Base-by-base conservation (phyloP, 2,329 filamentous ascomycete species). In the Alternaria sp. region DNA sequence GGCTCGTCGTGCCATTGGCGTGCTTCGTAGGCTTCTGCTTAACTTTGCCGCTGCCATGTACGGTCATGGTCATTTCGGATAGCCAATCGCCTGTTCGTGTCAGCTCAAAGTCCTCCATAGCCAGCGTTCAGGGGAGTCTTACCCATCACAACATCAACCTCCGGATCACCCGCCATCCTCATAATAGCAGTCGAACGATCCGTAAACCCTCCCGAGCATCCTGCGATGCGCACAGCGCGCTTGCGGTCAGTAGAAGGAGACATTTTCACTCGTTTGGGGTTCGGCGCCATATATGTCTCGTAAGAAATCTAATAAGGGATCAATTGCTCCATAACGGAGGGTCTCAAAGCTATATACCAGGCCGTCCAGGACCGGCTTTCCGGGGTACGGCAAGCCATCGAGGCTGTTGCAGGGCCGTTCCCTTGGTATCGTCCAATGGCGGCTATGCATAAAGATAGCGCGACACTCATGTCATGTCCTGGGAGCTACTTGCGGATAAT, bases 161-260 rank as follows among this genome's bases (percentile, higher is more conserved):
- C 70, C 15, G 71, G 70, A 50, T 75, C 72, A 37, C 70, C 65
- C 26, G 73, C 71, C 72, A 75, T 73, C 10, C 72, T 64, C 10
- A 60, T 68, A 61, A 82, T 79, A 25, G 79, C 79, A 66, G 74
- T 69, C 6, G 78, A 75, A 7, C 80, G 75, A 58, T 82, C 80
- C 21, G 78, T 79, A 37, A 79, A 81, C 12, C 80, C 78, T 59
- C 80, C 80, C 4, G 80, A 81, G 59, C 75, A 76, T 44, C 77
- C 78, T 37, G 73, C 73, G 51, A 77, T 76, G 55, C 75, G 73
- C 44, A 77, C 68, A 25, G 73, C 69, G 33, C 73, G 72, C 50
- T 76, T 76, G 28, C 53, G 60, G 55, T 61, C 25, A 14, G 58
- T 66, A 10, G 55, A 68, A 21, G 63, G 63, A 20, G 60, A 60